Percentiles rank a stretch among this genome's conserved stretches.
Evolutionary conservation across 441 rosid species (phyloP).

Genomic region (Euphorbia schlechtendalii): DNA sequence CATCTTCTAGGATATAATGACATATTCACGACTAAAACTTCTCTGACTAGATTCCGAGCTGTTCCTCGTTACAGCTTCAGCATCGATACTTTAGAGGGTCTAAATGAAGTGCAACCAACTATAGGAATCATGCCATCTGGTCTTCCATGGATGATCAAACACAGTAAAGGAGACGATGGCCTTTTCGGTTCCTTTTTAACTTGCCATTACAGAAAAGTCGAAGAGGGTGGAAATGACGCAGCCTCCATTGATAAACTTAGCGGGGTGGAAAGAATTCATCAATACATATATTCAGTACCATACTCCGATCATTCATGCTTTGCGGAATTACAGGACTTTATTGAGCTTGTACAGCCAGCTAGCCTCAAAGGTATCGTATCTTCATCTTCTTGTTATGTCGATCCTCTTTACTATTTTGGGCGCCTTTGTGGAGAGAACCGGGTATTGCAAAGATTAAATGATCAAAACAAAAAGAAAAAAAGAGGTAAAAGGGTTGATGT

Average conservation of each 20-base stretch:
- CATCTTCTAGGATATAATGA: constrained; percentile 66
- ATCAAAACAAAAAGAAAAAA: constrained; percentile 21
- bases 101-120: constrained; percentile 56
- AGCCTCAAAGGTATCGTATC: constrained; percentile 62
- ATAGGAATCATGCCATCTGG: constrained; percentile 90
- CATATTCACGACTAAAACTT: constrained; percentile 61
- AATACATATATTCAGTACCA: constrained; percentile 48
- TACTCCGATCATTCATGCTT: constrained; percentile 79
- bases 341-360: constrained; percentile 53
- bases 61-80: constrained; percentile 80
- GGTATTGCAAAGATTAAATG: constrained; percentile 21
- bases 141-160: constrained; percentile 59
- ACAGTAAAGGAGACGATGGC: constrained; percentile 30
- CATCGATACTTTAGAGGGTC: constrained; percentile 50
- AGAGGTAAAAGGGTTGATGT: constrained; percentile 16
- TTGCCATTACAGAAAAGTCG: constrained; percentile 23
- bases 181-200: constrained; percentile 35
- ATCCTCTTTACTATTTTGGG: constrained; percentile 61
- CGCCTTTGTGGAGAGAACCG: constrained; percentile 34
- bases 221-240: constrained; percentile 18
- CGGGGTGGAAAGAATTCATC: constrained; percentile 38
- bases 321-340: constrained; percentile 54
- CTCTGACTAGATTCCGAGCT: constrained; percentile 64
- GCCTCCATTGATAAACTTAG: constrained; percentile 13
- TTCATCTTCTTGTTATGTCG: constrained; percentile 51